Evolutionary conservation across 1,284 basidiomycete species (phyloP).

Genomic region (Porogramme epimiltina): DNA sequence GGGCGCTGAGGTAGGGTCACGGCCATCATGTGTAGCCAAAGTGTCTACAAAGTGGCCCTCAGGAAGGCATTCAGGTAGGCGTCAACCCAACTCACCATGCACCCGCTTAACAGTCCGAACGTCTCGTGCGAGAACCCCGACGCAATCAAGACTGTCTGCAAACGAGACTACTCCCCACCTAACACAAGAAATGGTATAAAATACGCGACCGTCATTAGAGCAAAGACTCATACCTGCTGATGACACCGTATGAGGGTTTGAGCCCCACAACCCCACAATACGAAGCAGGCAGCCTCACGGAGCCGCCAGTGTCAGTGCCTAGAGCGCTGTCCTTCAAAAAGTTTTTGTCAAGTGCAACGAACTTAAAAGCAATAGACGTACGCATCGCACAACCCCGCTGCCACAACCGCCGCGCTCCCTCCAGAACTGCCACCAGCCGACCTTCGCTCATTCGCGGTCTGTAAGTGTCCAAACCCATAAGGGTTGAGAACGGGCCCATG

Average conservation of each 20-base stretch:
- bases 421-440: slow-evolving; percentile 86
- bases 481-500: slow-evolving; percentile 86
- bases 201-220: not conserved
- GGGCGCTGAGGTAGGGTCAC: slow-evolving; percentile 79
- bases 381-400: slow-evolving; percentile 78
- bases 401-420: slow-evolving; percentile 83
- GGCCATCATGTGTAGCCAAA: slow-evolving; percentile 52
- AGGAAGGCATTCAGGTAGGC: too few relatives aligned
- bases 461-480: slow-evolving; percentile 29
- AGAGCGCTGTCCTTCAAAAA: slow-evolving; percentile 63
- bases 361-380: slow-evolving; percentile 40
- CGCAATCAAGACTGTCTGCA: slow-evolving; percentile 93
- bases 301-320: slow-evolving; percentile 96
- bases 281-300: slow-evolving; percentile 88
- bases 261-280: slow-evolving; percentile 93
- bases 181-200: not conserved
- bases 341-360: not conserved
- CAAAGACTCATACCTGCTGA: slow-evolving; percentile 65
- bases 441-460: slow-evolving; percentile 40
- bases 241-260: slow-evolving; percentile 93
- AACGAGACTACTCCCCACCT: slow-evolving; percentile 93
- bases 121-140: slow-evolving; percentile 76
- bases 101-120: slow-evolving; percentile 53
- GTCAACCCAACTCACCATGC: slow-evolving; percentile 58
- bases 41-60: slow-evolving; percentile 1